These are phyloP conservation scores for Candida sithepensis DNA, from an alignment of 805 yeast genomes.

Conservation along the genomic window DNA sequence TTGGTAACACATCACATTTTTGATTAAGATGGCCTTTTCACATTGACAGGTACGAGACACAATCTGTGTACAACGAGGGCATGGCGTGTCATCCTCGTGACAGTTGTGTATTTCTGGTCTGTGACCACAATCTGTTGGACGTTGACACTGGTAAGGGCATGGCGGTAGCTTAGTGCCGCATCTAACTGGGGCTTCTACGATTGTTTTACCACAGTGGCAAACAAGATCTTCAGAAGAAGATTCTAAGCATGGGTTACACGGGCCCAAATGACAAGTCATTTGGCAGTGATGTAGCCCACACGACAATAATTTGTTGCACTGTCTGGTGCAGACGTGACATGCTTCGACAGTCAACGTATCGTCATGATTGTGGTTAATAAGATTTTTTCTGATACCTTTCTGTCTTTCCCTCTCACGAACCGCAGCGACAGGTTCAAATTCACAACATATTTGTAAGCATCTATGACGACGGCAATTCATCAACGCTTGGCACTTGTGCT, in stretches of 20 bases:
- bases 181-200: constrained; percentile 76
- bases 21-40: constrained; percentile 35
- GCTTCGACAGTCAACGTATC: constrained; percentile 64
- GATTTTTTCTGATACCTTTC: constrained; percentile 47
- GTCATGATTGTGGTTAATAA: constrained; percentile 36
- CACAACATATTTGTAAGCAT: constrained; percentile 68
- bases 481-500: constrained; percentile 66
- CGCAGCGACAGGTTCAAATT: constrained; percentile 58
- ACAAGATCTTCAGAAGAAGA: constrained; percentile 74
- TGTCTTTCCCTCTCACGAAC: constrained; percentile 47
- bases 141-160: constrained; percentile 63
- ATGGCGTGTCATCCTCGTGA: constrained; percentile 58
- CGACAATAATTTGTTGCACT: constrained; percentile 56
- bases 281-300: constrained; percentile 69
- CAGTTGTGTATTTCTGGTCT: constrained; percentile 66
- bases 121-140: constrained; percentile 67
- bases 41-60: constrained; percentile 29
- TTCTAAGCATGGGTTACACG: constrained; percentile 77
- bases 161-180: constrained; percentile 70
- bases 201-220: constrained; percentile 79
- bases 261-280: constrained; percentile 73
- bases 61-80: constrained; percentile 72
- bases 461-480: constrained; percentile 80
- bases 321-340: constrained; percentile 64
- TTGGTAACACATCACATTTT: constrained; percentile 69